These are phyloP conservation scores for Cladophialophora yegresii DNA, from an alignment of 2,329 filamentous ascomycete genomes.

Conservation along the genomic window DNA sequence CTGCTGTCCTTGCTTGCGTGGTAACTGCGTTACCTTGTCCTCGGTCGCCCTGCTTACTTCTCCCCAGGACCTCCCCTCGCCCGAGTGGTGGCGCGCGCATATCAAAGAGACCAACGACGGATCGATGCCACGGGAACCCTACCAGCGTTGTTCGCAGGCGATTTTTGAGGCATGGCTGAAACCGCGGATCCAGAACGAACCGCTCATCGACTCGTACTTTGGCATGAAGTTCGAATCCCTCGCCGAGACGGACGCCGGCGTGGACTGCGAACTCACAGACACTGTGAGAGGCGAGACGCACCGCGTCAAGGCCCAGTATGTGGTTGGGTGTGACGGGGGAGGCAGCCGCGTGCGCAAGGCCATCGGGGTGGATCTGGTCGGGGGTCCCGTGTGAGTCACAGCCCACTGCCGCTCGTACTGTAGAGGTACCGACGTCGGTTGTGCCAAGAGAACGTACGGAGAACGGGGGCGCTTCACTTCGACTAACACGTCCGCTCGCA, in stretches of 20 bases:
- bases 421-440: too few relatives aligned
- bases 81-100: constrained; percentile 28
- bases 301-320: constrained; percentile 34
- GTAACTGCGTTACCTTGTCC: too few relatives aligned
- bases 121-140: constrained; percentile 39
- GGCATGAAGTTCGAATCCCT: constrained; percentile 38
- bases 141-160: constrained; percentile 41
- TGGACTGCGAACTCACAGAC: constrained; percentile 33
- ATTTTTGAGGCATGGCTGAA: constrained; percentile 44
- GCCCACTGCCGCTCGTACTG: too few relatives aligned
- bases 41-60: neutral
- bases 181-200: constrained; percentile 32
- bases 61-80: constrained; percentile 22
- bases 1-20: neutral
- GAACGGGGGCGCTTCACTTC: too few relatives aligned
- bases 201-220: constrained; percentile 37
- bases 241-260: constrained; percentile 30
- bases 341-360: constrained; percentile 36
- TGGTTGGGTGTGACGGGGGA: constrained; percentile 40
- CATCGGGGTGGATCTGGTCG: constrained; percentile 36
- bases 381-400: constrained; percentile 39
- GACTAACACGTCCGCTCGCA: too few relatives aligned
- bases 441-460: too few relatives aligned
- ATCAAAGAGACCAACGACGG: constrained; percentile 42
- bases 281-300: constrained; percentile 27